Conservation (phyloP, 2,329 filamentous ascomycete species). For the Trichoderma atroviride region DNA sequence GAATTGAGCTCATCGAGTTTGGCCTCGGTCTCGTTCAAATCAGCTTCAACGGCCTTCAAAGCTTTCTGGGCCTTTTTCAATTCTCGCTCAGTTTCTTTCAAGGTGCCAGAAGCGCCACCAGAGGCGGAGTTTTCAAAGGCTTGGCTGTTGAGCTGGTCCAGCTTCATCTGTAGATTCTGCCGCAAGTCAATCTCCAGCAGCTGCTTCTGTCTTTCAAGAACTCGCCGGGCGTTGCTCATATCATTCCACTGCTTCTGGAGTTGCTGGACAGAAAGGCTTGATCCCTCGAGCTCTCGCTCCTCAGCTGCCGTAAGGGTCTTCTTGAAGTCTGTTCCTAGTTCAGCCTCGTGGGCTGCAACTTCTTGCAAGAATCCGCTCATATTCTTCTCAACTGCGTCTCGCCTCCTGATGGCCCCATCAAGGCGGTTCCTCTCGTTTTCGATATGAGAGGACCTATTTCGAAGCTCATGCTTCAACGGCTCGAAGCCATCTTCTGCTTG, state of each 20-base stretch:
- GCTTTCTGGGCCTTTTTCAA: conserved; percentile 75
- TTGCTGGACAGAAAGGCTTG: conserved; percentile 70
- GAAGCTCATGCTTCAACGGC: conserved; percentile 75
- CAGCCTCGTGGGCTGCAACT: conserved; percentile 74
- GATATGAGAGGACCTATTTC: conserved; percentile 72
- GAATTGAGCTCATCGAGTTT: conserved; percentile 61
- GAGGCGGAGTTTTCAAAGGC: conserved; percentile 67
- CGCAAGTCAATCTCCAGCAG: conserved; percentile 83
- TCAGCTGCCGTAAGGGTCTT: conserved; percentile 84
- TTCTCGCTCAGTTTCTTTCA: conserved; percentile 80
- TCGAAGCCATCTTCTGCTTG: conserved; percentile 83
- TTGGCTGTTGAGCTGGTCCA: conserved; percentile 81
- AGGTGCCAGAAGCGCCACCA: conserved; percentile 62
- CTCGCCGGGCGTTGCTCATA: conserved; percentile 70
- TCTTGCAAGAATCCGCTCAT: conserved; percentile 77
- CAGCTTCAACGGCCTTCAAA: conserved; percentile 66
- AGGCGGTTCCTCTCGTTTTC: conserved; percentile 74
- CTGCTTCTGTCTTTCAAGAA: conserved; percentile 79
- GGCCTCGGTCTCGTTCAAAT: conserved; percentile 73
- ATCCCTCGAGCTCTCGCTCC: conserved; percentile 74
- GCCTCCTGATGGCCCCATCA: conserved; percentile 65
- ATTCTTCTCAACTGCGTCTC: conserved; percentile 71
- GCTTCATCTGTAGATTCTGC: conserved; percentile 83
- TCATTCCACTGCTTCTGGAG: conserved; percentile 78
- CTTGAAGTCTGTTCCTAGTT: conserved; percentile 86